Evolutionary conservation across 257 asterid genomes (phyloP).

Genomic region (Ophiorrhiza pumila): DNA sequence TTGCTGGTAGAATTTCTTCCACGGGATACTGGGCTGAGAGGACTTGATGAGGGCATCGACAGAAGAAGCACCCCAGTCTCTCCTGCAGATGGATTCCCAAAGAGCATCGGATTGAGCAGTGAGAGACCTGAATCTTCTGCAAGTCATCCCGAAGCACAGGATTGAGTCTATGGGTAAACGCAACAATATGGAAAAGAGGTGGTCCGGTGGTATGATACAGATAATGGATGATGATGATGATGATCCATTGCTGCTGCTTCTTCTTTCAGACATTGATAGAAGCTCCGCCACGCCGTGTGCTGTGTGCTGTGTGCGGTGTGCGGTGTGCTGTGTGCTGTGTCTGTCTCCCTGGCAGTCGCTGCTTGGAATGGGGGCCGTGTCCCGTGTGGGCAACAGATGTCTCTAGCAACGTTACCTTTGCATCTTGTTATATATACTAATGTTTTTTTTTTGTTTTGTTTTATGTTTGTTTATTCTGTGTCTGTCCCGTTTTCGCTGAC

Average conservation of each 20-base stretch:
- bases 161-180: conserved; percentile 74
- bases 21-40: conserved; percentile 28
- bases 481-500: too few relatives aligned
- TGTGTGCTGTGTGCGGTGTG: conserved; percentile 7
- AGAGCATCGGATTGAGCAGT: conserved; percentile 56
- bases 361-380: too few relatives aligned
- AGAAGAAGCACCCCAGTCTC: conserved; percentile 66
- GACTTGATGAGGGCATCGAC: conserved; percentile 48
- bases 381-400: too few relatives aligned
- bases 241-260: conserved; percentile 28
- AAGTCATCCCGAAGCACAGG: conserved; percentile 55
- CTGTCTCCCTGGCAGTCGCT: not conserved
- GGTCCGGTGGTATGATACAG: conserved; percentile 59
- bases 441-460: not conserved
- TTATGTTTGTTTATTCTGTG: conserved; percentile 6
- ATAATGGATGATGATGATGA: conserved; percentile 28
- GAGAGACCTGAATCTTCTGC: conserved; percentile 58
- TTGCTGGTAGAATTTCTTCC: conserved; percentile 74
- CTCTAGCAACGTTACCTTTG: too few relatives aligned
- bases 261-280: conserved; percentile 53
- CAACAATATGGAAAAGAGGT: conserved; percentile 63
- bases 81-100: conserved; percentile 80
- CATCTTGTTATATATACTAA: too few relatives aligned
- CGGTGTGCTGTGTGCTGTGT: conserved; percentile 5
- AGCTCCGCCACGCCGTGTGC: not conserved